Conservation (phyloP, 139 green algal genomes). For the Penium margaritaceum region DNA sequence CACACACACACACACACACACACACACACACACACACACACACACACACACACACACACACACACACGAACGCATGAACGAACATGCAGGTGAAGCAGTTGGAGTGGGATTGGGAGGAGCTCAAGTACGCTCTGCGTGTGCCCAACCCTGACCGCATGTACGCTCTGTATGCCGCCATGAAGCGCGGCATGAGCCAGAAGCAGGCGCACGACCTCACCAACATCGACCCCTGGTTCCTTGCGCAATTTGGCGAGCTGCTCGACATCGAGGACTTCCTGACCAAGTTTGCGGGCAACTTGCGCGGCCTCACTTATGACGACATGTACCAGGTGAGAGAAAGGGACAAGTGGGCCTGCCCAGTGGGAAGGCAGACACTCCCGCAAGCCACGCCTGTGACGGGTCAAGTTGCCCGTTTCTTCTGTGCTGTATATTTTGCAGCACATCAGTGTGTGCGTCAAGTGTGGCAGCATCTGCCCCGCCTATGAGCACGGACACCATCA, state of each 20-base stretch:
- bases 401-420: too few relatives aligned
- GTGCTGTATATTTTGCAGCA: too few relatives aligned
- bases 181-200: slow-evolving; percentile 73
- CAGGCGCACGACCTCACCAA: slow-evolving; percentile 76
- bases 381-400: too few relatives aligned
- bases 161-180: slow-evolving; percentile 68
- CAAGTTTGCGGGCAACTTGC: slow-evolving; percentile 48
- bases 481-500: too few relatives aligned
- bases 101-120: slow-evolving; percentile 53
- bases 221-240: slow-evolving; percentile 95
- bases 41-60: too few relatives aligned
- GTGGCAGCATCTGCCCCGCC: too few relatives aligned
- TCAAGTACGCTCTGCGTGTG: slow-evolving; percentile 72
- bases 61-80: slow-evolving; percentile 72
- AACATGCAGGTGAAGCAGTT: slow-evolving; percentile 32
- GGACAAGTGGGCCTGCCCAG: too few relatives aligned
- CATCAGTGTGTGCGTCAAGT: too few relatives aligned
- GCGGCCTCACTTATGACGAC: slow-evolving; percentile 66
- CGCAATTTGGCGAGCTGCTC: slow-evolving; percentile 68
- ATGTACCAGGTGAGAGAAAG: too few relatives aligned
- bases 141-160: slow-evolving; percentile 59
- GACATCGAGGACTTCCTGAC: slow-evolving; percentile 70
- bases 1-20: too few relatives aligned
- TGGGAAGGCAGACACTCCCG: too few relatives aligned
- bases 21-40: too few relatives aligned